Base-by-base conservation (phyloP, 108 stramenopile genomes). In the Cylindrotheca fusiformis region DNA sequence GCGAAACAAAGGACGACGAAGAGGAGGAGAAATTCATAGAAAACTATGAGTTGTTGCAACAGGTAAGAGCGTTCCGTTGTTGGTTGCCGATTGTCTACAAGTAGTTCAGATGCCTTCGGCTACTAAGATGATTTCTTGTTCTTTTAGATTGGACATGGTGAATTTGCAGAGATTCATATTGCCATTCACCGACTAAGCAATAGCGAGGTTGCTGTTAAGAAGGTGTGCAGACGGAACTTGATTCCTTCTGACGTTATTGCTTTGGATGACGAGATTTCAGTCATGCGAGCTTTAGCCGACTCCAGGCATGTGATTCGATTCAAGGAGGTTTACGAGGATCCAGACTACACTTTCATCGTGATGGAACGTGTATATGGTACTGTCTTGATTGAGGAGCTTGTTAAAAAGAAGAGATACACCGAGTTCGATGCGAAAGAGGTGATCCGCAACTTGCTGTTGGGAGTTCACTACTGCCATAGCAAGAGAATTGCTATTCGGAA, bases 371-470 rank as follows among this genome's bases (percentile, higher is more conserved):
- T 87, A 24, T 75, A 70, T 52, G 97, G 97, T 24, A 94, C 95
- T 1, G 95, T 97, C 60, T 82, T 98, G 25, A 97, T 98, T 71
- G 87, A 93, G 54, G 72, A 89, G 25, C 77, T 98, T 41, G 81
- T 88, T 4, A 58, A 71, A 22, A 74, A 84, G 32, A 79, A 76
- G 52, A 52, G 30, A 28, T 98, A 95, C 62, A 87, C 71, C 41
- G 97, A 98, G 64, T 78, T 75, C 31, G 82, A 94, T 67, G 95
- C 97, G 5, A 76, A 92, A 24, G 80, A 85, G 53, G 55, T 92
- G 30, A 76, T 88, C 26, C 60, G 69, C 24, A 66, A 54, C 27
- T 46, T 96, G 36, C 67, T 95, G 36, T 47, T 57, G 33, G 82
- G 90, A n/a, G 60, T 95, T 22, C 32, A 78, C 46, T 87, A 79